Conservation (phyloP, 805 yeast genomes). For the Saccharomycopsis malanga region DNA sequence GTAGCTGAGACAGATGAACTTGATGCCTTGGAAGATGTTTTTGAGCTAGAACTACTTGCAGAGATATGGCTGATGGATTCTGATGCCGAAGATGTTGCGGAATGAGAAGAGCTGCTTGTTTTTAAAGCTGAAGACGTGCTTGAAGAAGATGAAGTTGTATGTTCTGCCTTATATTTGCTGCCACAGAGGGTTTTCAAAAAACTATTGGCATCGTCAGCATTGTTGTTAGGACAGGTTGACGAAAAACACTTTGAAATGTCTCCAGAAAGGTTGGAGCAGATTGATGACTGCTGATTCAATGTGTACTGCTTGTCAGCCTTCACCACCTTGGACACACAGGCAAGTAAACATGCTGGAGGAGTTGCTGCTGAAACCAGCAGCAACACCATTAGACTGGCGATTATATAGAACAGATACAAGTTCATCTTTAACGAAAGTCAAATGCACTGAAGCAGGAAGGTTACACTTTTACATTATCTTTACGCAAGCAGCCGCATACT, state of each 20-base stretch:
- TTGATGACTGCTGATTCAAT: conserved; percentile 17
- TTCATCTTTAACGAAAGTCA: too few species aligned
- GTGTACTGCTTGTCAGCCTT: conserved; percentile 27
- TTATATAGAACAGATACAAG: background rate
- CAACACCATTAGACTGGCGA: background rate
- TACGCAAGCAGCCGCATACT: too few species aligned
- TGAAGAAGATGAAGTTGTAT: background rate
- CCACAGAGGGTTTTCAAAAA: conserved; percentile 54
- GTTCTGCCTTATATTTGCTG: conserved; percentile 23
- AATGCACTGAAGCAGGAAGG: too few species aligned
- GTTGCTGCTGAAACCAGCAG: conserved; percentile 40
- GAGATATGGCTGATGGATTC: too few species aligned
- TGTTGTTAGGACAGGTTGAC: conserved; percentile 59
- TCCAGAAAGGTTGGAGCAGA: conserved; percentile 48
- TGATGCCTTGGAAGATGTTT: background rate
- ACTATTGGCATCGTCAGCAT: conserved; percentile 49
- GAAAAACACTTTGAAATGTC: conserved; percentile 57
- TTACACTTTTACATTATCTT: too few species aligned
- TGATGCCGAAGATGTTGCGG: too few species aligned
- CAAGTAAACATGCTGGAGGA: conserved; percentile 89
- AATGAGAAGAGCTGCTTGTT: too few species aligned
- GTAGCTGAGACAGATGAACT: background rate
- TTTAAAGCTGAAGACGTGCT: too few species aligned
- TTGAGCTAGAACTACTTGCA: too few species aligned
- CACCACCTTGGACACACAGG: conserved; percentile 73